A percentile compares a stretch with the other conserved stretches of the same genome.
These are phyloP conservation scores for Globisporangium alternatum DNA, from an alignment of 352 stramenopile genomes.

Conservation along the genomic window DNA sequence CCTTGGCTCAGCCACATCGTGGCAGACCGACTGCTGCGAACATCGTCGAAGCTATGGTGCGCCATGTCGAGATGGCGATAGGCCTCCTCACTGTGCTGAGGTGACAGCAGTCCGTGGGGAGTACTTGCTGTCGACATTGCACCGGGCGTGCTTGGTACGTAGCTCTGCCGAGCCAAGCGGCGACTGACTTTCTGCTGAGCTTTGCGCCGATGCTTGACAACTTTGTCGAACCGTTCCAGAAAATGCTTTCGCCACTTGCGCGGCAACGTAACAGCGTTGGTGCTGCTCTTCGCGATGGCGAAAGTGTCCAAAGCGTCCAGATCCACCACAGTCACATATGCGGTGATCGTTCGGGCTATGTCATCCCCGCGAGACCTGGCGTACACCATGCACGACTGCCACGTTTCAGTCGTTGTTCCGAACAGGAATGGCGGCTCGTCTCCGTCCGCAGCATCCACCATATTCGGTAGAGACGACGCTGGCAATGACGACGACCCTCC, in stretches of 20 bases:
- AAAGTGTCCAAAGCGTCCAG: slow-evolving; percentile 56
- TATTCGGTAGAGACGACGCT: slow-evolving; percentile 1
- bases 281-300: slow-evolving; percentile 47
- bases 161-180: slow-evolving; percentile 19
- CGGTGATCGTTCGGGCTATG: slow-evolving; percentile 39
- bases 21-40: slow-evolving; percentile 33
- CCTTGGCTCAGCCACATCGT: slow-evolving; percentile 14
- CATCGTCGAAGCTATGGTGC: slow-evolving; percentile 42
- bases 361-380: slow-evolving; percentile 47
- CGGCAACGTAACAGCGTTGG: slow-evolving; percentile 55
- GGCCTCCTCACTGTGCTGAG: slow-evolving; percentile 15
- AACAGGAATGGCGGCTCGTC: slow-evolving; percentile 67
- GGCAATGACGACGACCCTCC: slow-evolving; percentile 24
- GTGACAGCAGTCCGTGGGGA: slow-evolving; percentile 23
- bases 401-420: slow-evolving; percentile 63
- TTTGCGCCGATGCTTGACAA: slow-evolving; percentile 61
- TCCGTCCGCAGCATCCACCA: slow-evolving; percentile 1
- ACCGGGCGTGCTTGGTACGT: slow-evolving; percentile 33
- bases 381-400: slow-evolving; percentile 55
- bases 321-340: slow-evolving; percentile 70
- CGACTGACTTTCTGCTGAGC: slow-evolving; percentile 48
- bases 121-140: slow-evolving; percentile 27
- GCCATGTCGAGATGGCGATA: slow-evolving; percentile 29
- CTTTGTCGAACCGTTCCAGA: slow-evolving; percentile 67
- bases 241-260: slow-evolving; percentile 80